These are phyloP conservation scores for Aspergillus sp. DNA, from an alignment of 2,329 filamentous ascomycete species.

Conservation along the genomic window DNA sequence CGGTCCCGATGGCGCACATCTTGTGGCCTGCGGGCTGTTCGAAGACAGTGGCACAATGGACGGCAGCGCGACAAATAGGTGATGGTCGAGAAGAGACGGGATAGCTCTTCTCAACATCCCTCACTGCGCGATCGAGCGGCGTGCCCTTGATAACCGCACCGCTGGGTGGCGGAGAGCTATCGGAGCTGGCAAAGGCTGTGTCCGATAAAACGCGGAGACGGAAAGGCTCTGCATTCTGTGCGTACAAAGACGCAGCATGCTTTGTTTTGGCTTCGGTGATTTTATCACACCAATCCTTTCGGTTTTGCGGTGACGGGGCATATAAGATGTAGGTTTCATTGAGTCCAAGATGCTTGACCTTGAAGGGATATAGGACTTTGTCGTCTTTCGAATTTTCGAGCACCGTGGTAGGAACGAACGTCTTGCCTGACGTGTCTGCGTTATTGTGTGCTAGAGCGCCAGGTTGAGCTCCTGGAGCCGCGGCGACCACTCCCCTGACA, in stretches of 20 bases:
- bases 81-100: conserved; percentile 60
- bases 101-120: conserved; percentile 79
- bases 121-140: conserved; percentile 85
- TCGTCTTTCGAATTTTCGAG: conserved; percentile 66
- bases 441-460: conserved; percentile 60
- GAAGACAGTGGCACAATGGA: conserved; percentile 93
- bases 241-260: conserved; percentile 82
- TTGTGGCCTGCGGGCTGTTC: conserved; percentile 75
- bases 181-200: conserved; percentile 66
- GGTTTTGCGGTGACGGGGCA: conserved; percentile 70
- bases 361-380: conserved; percentile 89
- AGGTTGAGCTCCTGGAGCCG: conserved; percentile 56
- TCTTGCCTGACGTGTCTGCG: conserved; percentile 57
- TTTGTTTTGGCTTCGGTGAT: conserved; percentile 94
- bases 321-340: conserved; percentile 85
- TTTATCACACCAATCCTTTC: conserved; percentile 87
- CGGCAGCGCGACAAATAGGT: conserved; percentile 79
- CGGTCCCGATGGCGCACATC: conserved; percentile 91
- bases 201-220: conserved; percentile 88
- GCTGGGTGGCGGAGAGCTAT: conserved; percentile 56
- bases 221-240: conserved; percentile 96
- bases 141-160: conserved; percentile 84
- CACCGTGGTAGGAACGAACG: conserved; percentile 47
- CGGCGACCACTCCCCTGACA: conserved; percentile 64
- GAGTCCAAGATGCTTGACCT: conserved; percentile 90